Base-by-base conservation (phyloP, 1,139 yeast genomes). In the Blastobotrys serpentis region DNA sequence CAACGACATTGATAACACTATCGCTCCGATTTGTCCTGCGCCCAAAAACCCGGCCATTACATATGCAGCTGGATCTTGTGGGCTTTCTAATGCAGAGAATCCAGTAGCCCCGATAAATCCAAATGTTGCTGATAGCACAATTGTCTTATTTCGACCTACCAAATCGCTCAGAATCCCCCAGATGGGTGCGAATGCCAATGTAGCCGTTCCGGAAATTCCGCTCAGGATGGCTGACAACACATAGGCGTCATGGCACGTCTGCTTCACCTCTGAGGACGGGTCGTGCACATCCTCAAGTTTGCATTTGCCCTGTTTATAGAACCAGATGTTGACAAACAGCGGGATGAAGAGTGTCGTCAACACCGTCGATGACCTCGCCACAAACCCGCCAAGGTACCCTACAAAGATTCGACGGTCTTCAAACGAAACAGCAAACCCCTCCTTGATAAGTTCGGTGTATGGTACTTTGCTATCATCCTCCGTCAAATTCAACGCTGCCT, bases 191-290 rank as follows among this genome's bases (percentile, higher is more conserved):
- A 78, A 71, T 0, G 79, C 26, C 26, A 84, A 67, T 0, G 84
- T 77, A 16, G 76, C 72, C 0, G 82, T 72, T 55, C 83, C 84
- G 1, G 81, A 75, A 13, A 83, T 77, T 2, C 92, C 92, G 0
- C 86, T 78, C 22, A 84, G 65, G 41, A 84, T 81, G 0, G 88
- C 87, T 5, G 88, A 77, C 52, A 78, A 75, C 2, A 81, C 70
- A 55, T 81, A 82, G 0, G 86, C 88, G 43, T 81, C 84, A 50
- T 77, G 75, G 56, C 90, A 84, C 34, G 71, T 50, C 47, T 50
- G 45, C 36, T 59, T 58, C 10, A 57, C 44, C 14, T 54, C 59
- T 4, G 57, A 53, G 4, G 42, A 60, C 48, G 53, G 56, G 22
- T 36, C 40, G 25, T 36, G 40, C 3, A 36, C 25, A 49, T 48